phyloP scores from a whole-genome alignment of 768 basidiomycete genomes.

The Termitomyces sp. region DNA sequence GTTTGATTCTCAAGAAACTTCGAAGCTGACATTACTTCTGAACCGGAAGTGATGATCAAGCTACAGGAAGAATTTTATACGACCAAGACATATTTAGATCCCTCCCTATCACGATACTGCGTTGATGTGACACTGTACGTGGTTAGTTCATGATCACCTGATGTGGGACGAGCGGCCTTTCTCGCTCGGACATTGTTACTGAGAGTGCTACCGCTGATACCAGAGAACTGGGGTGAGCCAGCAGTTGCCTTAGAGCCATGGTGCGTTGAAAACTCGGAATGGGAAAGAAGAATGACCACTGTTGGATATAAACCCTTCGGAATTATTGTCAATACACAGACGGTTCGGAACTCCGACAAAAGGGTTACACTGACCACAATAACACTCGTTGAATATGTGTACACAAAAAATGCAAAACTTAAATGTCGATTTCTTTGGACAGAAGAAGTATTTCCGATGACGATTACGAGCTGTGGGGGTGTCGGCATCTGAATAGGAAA shows the following conservation, averaged over 20 bases:
- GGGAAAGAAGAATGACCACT: neutral
- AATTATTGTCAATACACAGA: neutral
- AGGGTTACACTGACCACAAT: constrained; percentile 1
- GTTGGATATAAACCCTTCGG: constrained; percentile 6
- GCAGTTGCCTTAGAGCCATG: neutral
- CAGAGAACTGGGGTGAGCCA: neutral
- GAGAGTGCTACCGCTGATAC: neutral
- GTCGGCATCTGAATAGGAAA: neutral
- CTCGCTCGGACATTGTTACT: neutral
- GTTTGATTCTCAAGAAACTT: too few species aligned
- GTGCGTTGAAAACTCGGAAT: neutral
- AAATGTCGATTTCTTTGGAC: neutral
- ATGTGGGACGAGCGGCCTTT: neutral
- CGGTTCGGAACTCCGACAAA: neutral
- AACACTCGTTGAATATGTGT: constrained; percentile 6
- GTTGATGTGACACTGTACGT: neutral
- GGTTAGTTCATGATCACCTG: neutral
- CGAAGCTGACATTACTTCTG: neutral
- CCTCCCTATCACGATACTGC: neutral
- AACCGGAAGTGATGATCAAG: neutral
- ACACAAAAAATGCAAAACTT: constrained; percentile 3
- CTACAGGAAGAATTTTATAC: neutral
- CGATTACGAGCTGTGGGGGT: neutral
- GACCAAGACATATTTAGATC: neutral
- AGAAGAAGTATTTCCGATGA: constrained; percentile 4